Evolutionary conservation across 2,329 filamentous ascomycete genomes (phyloP), one percentile per base, ranked within the genome.

Genomic region (Alternaria infectoria): DNA sequence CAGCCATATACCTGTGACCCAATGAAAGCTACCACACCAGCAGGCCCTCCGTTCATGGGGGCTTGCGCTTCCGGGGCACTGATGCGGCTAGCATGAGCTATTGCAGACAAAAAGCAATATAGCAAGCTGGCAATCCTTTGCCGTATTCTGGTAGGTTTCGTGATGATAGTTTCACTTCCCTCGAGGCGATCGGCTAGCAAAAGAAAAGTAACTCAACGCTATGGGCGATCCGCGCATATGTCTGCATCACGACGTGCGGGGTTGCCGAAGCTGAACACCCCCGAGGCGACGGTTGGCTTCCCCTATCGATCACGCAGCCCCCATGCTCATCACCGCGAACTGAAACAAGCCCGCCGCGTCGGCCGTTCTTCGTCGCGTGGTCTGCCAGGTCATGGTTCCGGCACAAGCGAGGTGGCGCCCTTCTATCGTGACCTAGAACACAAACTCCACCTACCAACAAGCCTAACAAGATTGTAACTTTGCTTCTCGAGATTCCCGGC

Each of bases 321-420:
- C 49, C 44, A 40, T 50, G 56, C 56, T 26, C 56, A 55, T 36
- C 44, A 55, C 50, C 54, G 50, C 46, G 32, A 40, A 32, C 56
- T 62, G 60, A 62, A 62, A 62, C 60, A 59, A 62, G 60, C 60
- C 36, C 54, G 45, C 54, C 26, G 59, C 49, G 17, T 58, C 43
- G 47, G 46, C 54, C 32, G 60, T 57, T 57, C 45, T 54, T 51
- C 43, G 50, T 19, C 50, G 57, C 21, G 25, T 45, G 46, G 60
- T n/a, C 25, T 25, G 28, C 57, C 26, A 54, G 60, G 58, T 49
- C 50, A 50, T 47, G 60, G 49, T 45, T 59, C 23, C 30, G 15
- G 28, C 26, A 25, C 23, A 62, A 62, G 47, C 54, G 59, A 58
- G 57, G 49, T 62, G 59, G 59, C 55, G 54, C 43, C n/a, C 36